Percentiles rank a stretch among this genome's conserved stretches.
Evolutionary conservation across 768 basidiomycete species (phyloP).

Genomic region (Tylopilus sp.): DNA sequence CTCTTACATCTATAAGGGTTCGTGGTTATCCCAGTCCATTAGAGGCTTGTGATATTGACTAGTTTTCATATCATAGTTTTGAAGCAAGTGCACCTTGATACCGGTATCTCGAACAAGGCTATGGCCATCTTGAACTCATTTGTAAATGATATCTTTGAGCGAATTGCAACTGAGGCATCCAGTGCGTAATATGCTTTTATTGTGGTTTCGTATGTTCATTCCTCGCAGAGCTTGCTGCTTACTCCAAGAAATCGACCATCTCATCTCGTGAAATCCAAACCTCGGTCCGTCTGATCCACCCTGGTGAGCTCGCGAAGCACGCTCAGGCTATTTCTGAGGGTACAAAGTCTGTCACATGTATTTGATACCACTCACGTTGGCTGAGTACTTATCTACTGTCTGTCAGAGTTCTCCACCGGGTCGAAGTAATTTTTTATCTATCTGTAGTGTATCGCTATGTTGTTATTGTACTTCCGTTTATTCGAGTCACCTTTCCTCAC

Average conservation of each 20-base stretch:
- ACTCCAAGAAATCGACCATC: constrained; percentile 72
- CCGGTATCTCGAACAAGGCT: constrained; percentile 68
- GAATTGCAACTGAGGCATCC: constrained; percentile 52
- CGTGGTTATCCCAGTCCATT: background rate
- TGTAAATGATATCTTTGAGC: constrained; percentile 61
- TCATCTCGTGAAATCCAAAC: constrained; percentile 75
- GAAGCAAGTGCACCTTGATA: constrained; percentile 73
- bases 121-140: constrained; percentile 60
- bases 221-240: constrained; percentile 53
- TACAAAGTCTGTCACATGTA: constrained; percentile 59
- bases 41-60: background rate
- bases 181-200: constrained; percentile 30
- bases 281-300: constrained; percentile 63
- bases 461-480: constrained; percentile 30
- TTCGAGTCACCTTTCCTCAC: constrained; percentile 31
- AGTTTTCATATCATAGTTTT: constrained; percentile 36
- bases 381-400: constrained; percentile 10
- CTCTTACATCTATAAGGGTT: constrained; percentile 65
- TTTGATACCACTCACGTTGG: background rate
- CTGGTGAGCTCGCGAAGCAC: constrained; percentile 71
- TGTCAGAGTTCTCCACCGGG: constrained; percentile 56
- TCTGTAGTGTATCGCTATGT: constrained; percentile 32
- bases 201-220: too few species aligned
- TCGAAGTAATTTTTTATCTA: constrained; percentile 43
- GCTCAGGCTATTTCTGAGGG: constrained; percentile 80